Conservation (phyloP, 225 moss, liverwort and hornwort species). For the Straminergon stramineum region DNA sequence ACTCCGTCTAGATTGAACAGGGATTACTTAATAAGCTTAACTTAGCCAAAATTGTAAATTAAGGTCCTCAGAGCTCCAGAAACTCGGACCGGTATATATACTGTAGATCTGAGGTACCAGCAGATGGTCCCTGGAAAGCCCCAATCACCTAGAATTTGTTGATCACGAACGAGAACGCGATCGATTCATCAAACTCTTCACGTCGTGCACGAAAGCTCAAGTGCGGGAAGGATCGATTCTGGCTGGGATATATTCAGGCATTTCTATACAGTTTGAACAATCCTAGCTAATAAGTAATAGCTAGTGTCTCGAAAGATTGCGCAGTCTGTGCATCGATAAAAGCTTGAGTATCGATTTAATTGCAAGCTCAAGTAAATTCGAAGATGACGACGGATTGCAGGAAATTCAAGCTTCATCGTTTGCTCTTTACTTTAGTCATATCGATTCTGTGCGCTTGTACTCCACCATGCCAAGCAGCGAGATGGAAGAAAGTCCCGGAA, state of each 20-base stretch:
- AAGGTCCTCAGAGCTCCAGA: neutral
- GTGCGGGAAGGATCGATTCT: neutral
- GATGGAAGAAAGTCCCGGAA: neutral
- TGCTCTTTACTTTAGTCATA: neutral
- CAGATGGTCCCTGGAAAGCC: neutral
- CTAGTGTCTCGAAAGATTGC: too few relatives aligned
- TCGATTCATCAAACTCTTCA: neutral
- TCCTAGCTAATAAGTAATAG: neutral
- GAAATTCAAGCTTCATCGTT: neutral
- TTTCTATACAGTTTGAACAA: neutral
- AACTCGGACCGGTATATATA: neutral
- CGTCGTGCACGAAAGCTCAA: neutral
- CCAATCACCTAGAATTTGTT: neutral
- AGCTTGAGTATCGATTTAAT: neutral
- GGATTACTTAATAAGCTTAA: neutral
- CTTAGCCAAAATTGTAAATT: too few relatives aligned
- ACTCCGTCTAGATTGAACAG: neutral
- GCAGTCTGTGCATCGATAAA: neutral
- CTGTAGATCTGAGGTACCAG: neutral
- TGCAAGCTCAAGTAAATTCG: neutral
- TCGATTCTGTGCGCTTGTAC: neutral
- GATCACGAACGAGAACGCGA: neutral
- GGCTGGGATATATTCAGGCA: neutral
- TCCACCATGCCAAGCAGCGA: neutral
- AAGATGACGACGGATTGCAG: neutral